phyloP scores from a whole-genome alignment of 1,139 yeast genomes.

The Schizosaccharomyces versatilis region DNA sequence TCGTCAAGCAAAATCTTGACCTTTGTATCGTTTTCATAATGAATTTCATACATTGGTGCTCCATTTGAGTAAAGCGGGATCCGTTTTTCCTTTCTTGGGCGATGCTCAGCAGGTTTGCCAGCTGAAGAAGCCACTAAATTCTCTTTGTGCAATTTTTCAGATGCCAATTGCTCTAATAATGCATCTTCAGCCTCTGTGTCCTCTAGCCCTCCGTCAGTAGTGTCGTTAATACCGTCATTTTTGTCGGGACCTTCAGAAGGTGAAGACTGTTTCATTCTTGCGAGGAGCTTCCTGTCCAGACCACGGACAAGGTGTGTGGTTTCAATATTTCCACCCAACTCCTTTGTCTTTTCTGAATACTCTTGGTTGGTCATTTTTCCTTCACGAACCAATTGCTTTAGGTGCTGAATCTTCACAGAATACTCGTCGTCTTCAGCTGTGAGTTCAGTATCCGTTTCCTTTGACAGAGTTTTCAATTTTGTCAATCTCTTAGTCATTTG shows the following conservation, averaged over 20 bases:
- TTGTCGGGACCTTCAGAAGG: neutral
- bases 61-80: neutral
- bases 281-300: conserved; percentile 8
- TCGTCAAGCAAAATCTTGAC: neutral
- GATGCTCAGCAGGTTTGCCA: neutral
- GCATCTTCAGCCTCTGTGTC: neutral
- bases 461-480: neutral
- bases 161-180: neutral
- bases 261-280: conserved; percentile 3
- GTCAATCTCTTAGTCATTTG: neutral
- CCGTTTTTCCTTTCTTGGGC: neutral
- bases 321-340: conserved; percentile 6
- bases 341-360: conserved; percentile 5
- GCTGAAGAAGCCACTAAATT: neutral
- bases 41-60: neutral
- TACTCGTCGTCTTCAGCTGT: neutral
- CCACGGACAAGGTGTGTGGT: conserved; percentile 9
- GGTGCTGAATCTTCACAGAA: neutral
- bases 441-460: neutral
- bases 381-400: conserved; percentile 2
- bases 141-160: neutral
- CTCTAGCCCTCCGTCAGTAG: too few relatives aligned
- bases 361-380: conserved; percentile 8
- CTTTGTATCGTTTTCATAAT: neutral
- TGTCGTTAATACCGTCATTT: neutral